Evolutionary conservation across 306 rosid species (phyloP), one percentile per base, ranked within the genome.

Genomic region (Astragalus glycyphyllos): DNA sequence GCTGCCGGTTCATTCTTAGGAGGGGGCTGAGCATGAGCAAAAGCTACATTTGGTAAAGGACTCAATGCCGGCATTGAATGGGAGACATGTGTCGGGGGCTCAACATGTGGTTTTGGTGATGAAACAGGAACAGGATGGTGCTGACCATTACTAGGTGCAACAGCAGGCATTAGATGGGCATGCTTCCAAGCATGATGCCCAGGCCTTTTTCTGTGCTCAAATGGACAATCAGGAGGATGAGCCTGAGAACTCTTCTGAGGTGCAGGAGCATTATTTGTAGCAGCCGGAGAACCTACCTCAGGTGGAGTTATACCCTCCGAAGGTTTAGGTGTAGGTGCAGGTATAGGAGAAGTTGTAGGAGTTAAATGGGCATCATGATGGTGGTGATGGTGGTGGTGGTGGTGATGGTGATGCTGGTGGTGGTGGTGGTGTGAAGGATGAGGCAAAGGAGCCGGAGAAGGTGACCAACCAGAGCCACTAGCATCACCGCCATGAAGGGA

Each of bases 11-110:
- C 64, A 46, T 68, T 86, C 74, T 75, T 86, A 38, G 90, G 81
- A 51, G 92, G 96, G 35, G 96, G 88, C 76, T 75, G 89, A 75
- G 61, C 86, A 80, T 84, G 96, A 70, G 88, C 80, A 76, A 87
- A 86, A 75, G 89, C 85, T 29, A 90, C 96, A 72, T 75, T 85
- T 42, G 92, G 95, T 76, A 85, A 79, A 48, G 98, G 96, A 82
- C 91, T 80, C 64, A 84, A 83, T 29, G 85, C 88, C 26, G 92
- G 91, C 59, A 74, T 78, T 17, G 85, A 60, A 83, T 76, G 77
- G 67, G 84, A 75, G 38, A 46, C 49, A 20, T 78, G 85, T n/a
- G 81, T 53, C 0, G 89, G 84, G 12, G 81, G 81, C 68, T 68
- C 83, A 48, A 67, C 77, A 20, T 71, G 81, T 23, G 55, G 78